phyloP scores from a whole-genome alignment of 345 rosid species.

The Camelina laxa region DNA sequence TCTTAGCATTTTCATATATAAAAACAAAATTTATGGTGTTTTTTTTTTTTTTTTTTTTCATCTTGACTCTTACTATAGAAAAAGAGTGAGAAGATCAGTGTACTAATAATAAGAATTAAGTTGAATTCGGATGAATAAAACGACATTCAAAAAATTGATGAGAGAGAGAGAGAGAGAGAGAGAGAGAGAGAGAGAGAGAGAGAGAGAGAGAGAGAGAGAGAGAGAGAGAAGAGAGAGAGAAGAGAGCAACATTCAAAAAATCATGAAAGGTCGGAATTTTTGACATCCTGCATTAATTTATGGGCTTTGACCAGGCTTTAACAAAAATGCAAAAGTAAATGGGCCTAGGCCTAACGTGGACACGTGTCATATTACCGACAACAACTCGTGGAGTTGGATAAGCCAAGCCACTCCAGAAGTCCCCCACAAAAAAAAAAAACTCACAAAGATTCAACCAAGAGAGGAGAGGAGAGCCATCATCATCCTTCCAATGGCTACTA shows the following conservation, averaged over 20 bases:
- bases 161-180: background rate
- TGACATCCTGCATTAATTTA: background rate
- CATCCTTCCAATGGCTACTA: slow-evolving; percentile 34
- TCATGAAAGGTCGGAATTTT: background rate
- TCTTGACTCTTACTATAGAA: background rate
- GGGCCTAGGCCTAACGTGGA: background rate
- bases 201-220: too few relatives aligned
- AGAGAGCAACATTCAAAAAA: background rate
- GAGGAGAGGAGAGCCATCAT: background rate
- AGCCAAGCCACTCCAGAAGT: slow-evolving; percentile 44
- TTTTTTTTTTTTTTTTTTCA: background rate
- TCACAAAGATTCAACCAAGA: slow-evolving; percentile 27
- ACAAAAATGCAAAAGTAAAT: background rate
- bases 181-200: too few relatives aligned
- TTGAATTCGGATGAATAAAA: background rate
- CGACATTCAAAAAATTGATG: background rate
- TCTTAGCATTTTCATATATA: too few relatives aligned
- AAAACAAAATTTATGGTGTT: background rate
- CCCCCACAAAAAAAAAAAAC: too few relatives aligned
- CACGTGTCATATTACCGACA: slow-evolving; percentile 31
- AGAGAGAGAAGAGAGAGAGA: too few relatives aligned
- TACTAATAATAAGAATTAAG: background rate
- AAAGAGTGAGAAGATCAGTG: background rate
- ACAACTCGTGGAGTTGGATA: slow-evolving; percentile 43
- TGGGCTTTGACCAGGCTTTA: slow-evolving; percentile 13